phyloP scores from a whole-genome alignment of 73 alveolate genomes.

The Effrenium voratum region DNA sequence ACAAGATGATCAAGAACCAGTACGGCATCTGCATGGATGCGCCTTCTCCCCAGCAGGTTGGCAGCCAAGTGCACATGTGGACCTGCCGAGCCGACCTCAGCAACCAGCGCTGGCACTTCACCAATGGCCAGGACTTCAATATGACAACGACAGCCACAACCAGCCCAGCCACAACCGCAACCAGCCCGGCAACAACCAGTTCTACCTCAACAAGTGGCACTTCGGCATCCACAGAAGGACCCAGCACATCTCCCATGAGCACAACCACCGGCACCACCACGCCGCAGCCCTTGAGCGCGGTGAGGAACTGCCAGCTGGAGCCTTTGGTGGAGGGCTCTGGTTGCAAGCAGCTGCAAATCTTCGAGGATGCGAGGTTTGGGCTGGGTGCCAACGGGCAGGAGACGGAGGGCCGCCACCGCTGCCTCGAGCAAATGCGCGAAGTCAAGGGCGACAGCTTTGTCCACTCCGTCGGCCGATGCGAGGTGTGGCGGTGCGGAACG shows the following conservation, averaged over 20 bases:
- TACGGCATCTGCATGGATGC: slow-evolving; percentile 77
- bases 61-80: slow-evolving; percentile 60
- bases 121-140: background rate
- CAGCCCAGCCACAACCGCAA: background rate
- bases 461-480: slow-evolving; percentile 45
- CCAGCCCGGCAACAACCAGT: background rate
- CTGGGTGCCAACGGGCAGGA: slow-evolving; percentile 44
- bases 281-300: slow-evolving; percentile 48
- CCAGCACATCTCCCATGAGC: slow-evolving; percentile 14
- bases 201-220: background rate
- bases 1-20: slow-evolving; percentile 40
- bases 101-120: slow-evolving; percentile 59
- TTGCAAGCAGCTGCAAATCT: slow-evolving; percentile 1
- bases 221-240: background rate
- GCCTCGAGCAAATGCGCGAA: slow-evolving; percentile 39
- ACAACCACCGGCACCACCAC: slow-evolving; percentile 38
- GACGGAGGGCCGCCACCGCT: slow-evolving; percentile 64
- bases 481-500: slow-evolving; percentile 50
- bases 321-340: slow-evolving; percentile 81
- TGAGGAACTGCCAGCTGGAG: slow-evolving; percentile 70
- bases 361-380: background rate
- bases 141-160: background rate
- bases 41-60: slow-evolving; percentile 14
- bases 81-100: slow-evolving; percentile 36
- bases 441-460: slow-evolving; percentile 42